Conservation (phyloP, 1,284 basidiomycete genomes). For the Irpex sp. region DNA sequence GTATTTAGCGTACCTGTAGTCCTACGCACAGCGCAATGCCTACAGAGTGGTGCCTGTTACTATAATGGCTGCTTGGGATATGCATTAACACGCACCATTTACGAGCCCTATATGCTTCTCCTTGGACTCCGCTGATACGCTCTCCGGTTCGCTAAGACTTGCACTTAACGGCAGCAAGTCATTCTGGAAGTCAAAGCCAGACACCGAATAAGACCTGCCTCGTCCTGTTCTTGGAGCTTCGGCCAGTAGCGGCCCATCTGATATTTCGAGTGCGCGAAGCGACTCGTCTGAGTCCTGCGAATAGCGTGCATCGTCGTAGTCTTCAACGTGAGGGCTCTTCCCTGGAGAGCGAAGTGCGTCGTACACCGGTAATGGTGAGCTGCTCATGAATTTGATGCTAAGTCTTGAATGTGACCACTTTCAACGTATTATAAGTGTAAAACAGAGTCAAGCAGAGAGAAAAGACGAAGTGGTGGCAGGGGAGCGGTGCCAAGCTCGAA, state of each 20-base stretch:
- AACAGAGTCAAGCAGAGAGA: not conserved
- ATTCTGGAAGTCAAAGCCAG: conserved; percentile 75
- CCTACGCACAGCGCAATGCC: conserved; percentile 86
- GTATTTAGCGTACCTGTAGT: conserved; percentile 49
- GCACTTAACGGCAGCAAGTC: conserved; percentile 75
- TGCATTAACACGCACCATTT: conserved; percentile 52
- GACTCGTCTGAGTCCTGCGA: conserved; percentile 72
- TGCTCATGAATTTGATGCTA: conserved; percentile 22
- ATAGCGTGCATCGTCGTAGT: conserved; percentile 38
- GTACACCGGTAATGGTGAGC: conserved; percentile 26
- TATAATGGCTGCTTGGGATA: not conserved
- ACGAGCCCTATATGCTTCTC: conserved; percentile 77
- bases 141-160: conserved; percentile 67
- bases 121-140: conserved; percentile 37
- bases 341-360: conserved; percentile 30
- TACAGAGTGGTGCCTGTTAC: conserved; percentile 2
- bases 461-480: not conserved
- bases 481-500: not conserved
- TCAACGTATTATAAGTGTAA: not conserved
- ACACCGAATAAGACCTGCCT: conserved; percentile 64
- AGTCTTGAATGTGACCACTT: not conserved
- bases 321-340: conserved; percentile 20
- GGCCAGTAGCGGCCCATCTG: conserved; percentile 51
- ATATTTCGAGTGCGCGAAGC: conserved; percentile 72
- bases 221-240: conserved; percentile 31